Conservation (phyloP, 2,329 filamentous ascomycete genomes). For the Pseudogymnoascus verrucosus region DNA sequence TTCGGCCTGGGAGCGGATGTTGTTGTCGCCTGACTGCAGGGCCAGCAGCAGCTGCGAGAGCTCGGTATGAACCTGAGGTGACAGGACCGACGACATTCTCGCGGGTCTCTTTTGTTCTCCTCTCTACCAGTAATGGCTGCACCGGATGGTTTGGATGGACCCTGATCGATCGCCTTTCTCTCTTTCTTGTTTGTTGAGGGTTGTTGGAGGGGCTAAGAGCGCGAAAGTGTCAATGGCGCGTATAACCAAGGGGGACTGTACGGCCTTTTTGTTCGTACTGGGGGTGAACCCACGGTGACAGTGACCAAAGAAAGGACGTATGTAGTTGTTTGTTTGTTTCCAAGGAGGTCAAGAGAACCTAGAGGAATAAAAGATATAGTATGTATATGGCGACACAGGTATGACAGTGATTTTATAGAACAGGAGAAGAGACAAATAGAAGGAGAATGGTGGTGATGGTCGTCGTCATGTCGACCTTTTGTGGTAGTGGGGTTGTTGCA, state of each 20-base stretch:
- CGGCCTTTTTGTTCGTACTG: background rate
- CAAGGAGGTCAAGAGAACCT: background rate
- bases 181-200: background rate
- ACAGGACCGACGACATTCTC: constrained; percentile 69
- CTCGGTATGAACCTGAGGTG: constrained; percentile 74
- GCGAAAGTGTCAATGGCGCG: background rate
- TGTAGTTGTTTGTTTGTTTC: background rate
- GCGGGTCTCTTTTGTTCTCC: background rate
- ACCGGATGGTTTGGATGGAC: background rate
- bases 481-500: constrained; percentile 4
- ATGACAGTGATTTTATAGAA: background rate
- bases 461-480: constrained; percentile 4
- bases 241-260: background rate
- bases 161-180: background rate
- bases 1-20: constrained; percentile 75
- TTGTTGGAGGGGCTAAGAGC: background rate
- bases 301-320: background rate
- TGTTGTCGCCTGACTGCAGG: constrained; percentile 85
- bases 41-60: constrained; percentile 80
- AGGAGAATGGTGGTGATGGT: background rate
- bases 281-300: background rate
- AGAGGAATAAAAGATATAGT: background rate
- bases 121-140: background rate
- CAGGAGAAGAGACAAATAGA: background rate
- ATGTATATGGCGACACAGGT: background rate